These are phyloP conservation scores for Diaporthe sp. DNA, from an alignment of 2,329 filamentous ascomycete species.

Conservation along the genomic window DNA sequence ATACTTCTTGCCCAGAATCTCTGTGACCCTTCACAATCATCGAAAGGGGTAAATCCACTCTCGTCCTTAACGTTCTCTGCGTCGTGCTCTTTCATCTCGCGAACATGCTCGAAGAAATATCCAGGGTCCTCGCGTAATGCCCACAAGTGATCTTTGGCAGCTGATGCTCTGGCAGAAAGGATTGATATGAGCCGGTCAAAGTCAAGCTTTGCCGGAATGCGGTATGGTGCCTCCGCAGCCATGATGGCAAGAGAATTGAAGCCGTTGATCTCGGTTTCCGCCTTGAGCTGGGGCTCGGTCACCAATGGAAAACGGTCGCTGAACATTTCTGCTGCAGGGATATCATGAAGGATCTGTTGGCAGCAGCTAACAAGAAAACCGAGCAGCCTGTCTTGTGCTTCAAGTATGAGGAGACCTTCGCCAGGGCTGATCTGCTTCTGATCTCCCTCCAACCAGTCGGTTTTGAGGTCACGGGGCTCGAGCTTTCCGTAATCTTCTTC, in stretches of 20 bases:
- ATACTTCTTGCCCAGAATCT: conserved; percentile 57
- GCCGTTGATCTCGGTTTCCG: conserved; percentile 47
- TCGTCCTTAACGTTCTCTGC: conserved; percentile 58
- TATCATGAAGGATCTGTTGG: conserved; percentile 63
- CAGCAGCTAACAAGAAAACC: conserved; percentile 63
- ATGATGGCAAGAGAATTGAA: conserved; percentile 55
- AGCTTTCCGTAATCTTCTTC: conserved; percentile 53
- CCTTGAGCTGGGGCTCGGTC: conserved; percentile 52
- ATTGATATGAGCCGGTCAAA: conserved; percentile 58
- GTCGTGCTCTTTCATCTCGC: conserved; percentile 60
- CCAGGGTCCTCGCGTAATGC: conserved; percentile 68
- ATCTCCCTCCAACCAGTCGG: conserved; percentile 53
- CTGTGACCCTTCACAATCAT: background rate
- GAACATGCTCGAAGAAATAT: conserved; percentile 63
- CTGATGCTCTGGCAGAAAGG: conserved; percentile 54
- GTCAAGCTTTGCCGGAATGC: conserved; percentile 60
- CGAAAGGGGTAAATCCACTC: conserved; percentile 44
- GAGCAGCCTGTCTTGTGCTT: conserved; percentile 63
- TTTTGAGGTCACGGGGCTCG: conserved; percentile 49
- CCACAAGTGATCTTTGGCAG: conserved; percentile 67
- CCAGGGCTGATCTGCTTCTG: conserved; percentile 56
- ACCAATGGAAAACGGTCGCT: conserved; percentile 49
- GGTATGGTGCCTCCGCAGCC: conserved; percentile 65
- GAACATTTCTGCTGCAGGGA: conserved; percentile 48
- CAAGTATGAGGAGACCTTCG: conserved; percentile 62